phyloP scores from a whole-genome alignment of 2,329 filamentous ascomycete species.

The Colletotrichum sp. region DNA sequence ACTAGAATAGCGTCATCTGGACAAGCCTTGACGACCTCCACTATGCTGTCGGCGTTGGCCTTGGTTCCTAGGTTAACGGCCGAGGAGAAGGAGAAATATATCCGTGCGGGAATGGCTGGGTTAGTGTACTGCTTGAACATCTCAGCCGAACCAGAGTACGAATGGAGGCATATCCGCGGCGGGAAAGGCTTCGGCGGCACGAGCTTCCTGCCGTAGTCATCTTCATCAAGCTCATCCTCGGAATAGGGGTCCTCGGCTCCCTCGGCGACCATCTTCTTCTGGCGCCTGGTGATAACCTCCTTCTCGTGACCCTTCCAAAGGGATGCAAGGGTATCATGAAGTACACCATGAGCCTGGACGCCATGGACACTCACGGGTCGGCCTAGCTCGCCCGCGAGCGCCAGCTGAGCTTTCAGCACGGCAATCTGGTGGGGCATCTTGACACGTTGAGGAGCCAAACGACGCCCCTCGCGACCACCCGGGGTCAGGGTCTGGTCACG shows the following conservation, averaged over 20 bases:
- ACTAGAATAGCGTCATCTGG: slow-evolving; percentile 82
- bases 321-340: slow-evolving; percentile 68
- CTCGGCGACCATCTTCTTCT: slow-evolving; percentile 55
- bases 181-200: slow-evolving; percentile 67
- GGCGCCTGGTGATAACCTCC: slow-evolving; percentile 62
- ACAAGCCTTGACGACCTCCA: slow-evolving; percentile 71
- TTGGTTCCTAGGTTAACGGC: slow-evolving; percentile 76
- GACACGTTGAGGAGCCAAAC: slow-evolving; percentile 71
- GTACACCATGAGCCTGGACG: slow-evolving; percentile 75
- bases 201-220: slow-evolving; percentile 3
- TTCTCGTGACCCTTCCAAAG: slow-evolving; percentile 76
- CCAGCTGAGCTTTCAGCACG: slow-evolving; percentile 72
- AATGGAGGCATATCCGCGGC: slow-evolving; percentile 90
- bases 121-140: slow-evolving; percentile 80
- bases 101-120: slow-evolving; percentile 71
- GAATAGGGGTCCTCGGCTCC: slow-evolving; percentile 52
- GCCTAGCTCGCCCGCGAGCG: slow-evolving; percentile 69
- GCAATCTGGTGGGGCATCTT: slow-evolving; percentile 70
- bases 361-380: slow-evolving; percentile 74
- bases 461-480: slow-evolving; percentile 73
- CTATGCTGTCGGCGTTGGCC: slow-evolving; percentile 54
- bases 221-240: slow-evolving; percentile 34
- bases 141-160: slow-evolving; percentile 81
- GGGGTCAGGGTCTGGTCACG: slow-evolving; percentile 61
- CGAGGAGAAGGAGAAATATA: slow-evolving; percentile 89